Conservation (phyloP, 2,329 filamentous ascomycete species). For the Zelopaecilomyces penicillatus region DNA sequence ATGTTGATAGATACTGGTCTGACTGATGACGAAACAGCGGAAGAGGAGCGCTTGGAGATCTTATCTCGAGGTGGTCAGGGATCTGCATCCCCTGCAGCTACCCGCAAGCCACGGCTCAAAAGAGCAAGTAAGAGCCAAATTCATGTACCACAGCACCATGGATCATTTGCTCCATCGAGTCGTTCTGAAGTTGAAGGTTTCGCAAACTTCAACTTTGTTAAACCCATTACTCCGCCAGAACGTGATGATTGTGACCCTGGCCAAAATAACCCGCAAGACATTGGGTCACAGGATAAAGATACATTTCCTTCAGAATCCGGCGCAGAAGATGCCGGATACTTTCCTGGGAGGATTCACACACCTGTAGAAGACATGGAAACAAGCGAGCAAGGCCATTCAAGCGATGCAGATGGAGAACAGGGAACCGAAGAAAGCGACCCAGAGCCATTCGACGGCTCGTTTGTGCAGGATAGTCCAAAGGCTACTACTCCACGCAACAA, state of each 20-base stretch:
- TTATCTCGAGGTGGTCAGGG: constrained; percentile 20
- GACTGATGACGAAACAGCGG: constrained; percentile 36
- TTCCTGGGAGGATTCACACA: constrained; percentile 12
- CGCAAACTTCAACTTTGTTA: constrained; percentile 29
- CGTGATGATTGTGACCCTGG: background rate
- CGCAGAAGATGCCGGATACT: constrained; percentile 8
- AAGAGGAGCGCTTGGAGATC: constrained; percentile 37
- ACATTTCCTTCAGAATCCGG: constrained; percentile 1
- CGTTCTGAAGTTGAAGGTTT: constrained; percentile 9
- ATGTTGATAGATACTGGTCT: constrained; percentile 29
- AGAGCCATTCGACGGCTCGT: constrained; percentile 17
- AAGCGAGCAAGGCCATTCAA: constrained; percentile 24
- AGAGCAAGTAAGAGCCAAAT: constrained; percentile 32
- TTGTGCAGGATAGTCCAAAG: background rate
- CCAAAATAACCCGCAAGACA: background rate
- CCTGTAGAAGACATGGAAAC: constrained; percentile 23
- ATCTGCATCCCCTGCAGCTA: constrained; percentile 15
- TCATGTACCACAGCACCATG: constrained; percentile 20
- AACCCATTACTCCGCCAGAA: constrained; percentile 20
- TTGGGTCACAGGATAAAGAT: constrained; percentile 3
- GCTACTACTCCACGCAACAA: background rate
- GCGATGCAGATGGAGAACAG: constrained; percentile 22
- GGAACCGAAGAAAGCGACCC: constrained; percentile 26
- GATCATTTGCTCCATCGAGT: constrained; percentile 7
- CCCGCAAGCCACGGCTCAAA: constrained; percentile 34